A percentile compares a stretch with the other conserved stretches of the same genome.
Evolutionary conservation across 441 rosid genomes (phyloP).

Genomic region (Brassica balearica): DNA sequence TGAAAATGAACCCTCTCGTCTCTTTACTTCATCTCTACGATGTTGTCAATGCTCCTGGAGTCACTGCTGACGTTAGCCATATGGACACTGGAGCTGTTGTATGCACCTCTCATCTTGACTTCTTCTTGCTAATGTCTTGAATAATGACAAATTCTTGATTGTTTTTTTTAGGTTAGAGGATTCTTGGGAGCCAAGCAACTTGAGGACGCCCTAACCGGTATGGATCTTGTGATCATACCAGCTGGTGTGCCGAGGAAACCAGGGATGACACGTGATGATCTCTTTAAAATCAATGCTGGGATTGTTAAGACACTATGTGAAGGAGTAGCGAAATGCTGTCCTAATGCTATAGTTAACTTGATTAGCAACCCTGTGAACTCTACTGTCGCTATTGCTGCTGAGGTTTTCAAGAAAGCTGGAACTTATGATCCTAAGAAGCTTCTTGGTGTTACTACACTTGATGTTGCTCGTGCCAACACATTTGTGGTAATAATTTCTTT

Average conservation of each 20-base stretch:
- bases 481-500: conserved; percentile 64
- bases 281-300: conserved; percentile 90
- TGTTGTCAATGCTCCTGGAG: conserved; percentile 92
- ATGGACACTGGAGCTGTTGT: conserved; percentile 99
- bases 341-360: conserved; percentile 74
- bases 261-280: conserved; percentile 96
- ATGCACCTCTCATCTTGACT: conserved; percentile 23
- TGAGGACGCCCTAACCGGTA: conserved; percentile 74
- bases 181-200: conserved; percentile 85
- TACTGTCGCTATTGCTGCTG: conserved; percentile 88
- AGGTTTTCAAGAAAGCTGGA: conserved; percentile 88
- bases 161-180: conserved; percentile 65
- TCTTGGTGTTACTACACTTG: conserved; percentile 84
- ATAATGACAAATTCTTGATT: conserved; percentile 16
- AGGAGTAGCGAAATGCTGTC: conserved; percentile 79
- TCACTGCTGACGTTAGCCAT: conserved; percentile 91
- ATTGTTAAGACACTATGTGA: conserved; percentile 85
- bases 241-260: conserved; percentile 97
- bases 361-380: conserved; percentile 94
- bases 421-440: conserved; percentile 86
- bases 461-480: conserved; percentile 90
- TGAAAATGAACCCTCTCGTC: conserved; percentile 95
- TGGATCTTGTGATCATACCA: conserved; percentile 92
- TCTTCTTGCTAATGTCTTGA: neutral
- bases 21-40: conserved; percentile 95